Conservation (phyloP, 257 asterid genomes). For the Lavandula angustifolia region DNA sequence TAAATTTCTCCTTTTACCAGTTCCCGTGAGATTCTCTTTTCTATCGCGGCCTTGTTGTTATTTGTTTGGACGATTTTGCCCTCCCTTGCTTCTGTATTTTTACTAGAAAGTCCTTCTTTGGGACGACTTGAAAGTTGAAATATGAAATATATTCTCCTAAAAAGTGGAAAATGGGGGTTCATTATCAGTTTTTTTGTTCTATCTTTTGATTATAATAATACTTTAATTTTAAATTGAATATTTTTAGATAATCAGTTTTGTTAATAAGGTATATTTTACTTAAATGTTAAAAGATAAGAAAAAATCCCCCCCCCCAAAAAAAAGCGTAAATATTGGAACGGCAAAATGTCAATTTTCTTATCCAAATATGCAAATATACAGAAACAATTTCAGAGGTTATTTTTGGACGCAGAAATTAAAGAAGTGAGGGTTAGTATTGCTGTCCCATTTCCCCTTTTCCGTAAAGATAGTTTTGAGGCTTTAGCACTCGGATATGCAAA, state of each 20-base stretch:
- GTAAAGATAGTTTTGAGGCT: neutral
- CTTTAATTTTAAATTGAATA: neutral
- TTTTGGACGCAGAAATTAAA: conserved; percentile 3
- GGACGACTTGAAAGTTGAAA: neutral
- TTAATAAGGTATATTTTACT: neutral
- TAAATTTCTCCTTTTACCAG: neutral
- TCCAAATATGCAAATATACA: neutral
- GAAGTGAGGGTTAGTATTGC: conserved; percentile 18
- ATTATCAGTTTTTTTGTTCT: too few species aligned
- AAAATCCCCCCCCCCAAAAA: neutral
- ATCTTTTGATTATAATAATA: too few species aligned
- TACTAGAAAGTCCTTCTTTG: conserved; percentile 4
- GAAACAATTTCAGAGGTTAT: neutral
- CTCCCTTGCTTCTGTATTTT: neutral
- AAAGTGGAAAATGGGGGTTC: too few species aligned
- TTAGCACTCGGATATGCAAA: neutral
- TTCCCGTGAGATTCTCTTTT: neutral
- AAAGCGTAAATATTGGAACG: too few species aligned
- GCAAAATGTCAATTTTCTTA: neutral
- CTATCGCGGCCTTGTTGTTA: neutral
- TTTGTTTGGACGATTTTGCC: conserved; percentile 8
- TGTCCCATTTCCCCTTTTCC: conserved; percentile 11
- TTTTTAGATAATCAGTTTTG: too few species aligned
- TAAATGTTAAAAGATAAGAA: neutral
- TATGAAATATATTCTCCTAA: neutral